phyloP scores from a whole-genome alignment of 2,329 filamentous ascomycete species.

The Nakataea oryzae region DNA sequence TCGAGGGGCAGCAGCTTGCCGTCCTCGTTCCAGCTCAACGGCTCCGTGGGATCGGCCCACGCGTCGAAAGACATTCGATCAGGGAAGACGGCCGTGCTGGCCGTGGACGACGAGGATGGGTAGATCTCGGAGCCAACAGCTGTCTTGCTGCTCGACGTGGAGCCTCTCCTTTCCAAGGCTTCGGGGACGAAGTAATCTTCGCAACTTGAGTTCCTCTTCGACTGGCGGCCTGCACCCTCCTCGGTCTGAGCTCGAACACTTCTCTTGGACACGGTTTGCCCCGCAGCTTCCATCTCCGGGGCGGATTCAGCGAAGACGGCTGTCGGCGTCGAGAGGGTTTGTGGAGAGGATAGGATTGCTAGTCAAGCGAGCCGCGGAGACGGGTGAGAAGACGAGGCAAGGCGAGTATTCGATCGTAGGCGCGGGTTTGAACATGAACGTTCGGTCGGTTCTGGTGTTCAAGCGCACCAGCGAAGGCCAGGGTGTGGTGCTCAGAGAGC shows the following conservation, averaged over 20 bases:
- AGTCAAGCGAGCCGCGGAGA: not conserved
- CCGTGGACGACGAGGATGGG: not conserved
- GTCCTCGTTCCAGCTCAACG: constrained; percentile 2
- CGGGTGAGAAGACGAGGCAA: not conserved
- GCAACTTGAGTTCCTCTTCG: constrained; percentile 1
- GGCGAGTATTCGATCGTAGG: not conserved
- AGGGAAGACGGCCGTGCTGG: not conserved
- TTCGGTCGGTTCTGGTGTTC: not conserved
- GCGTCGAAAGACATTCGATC: not conserved
- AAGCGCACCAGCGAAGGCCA: not conserved
- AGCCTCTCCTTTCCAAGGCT: not conserved
- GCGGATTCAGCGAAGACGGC: not conserved
- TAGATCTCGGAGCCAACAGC: not conserved
- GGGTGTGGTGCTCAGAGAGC: constrained; percentile 1
- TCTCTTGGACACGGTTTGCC: constrained; percentile 10
- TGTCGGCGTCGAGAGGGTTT: not conserved
- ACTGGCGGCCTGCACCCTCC: constrained; percentile 3
- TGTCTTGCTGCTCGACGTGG: not conserved
- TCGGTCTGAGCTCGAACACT: constrained; percentile 9
- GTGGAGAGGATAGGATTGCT: not conserved
- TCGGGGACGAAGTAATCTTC: not conserved
- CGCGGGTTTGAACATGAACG: not conserved
- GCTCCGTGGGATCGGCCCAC: constrained; percentile 3
- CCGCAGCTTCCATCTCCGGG: constrained; percentile 3
- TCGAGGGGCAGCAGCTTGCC: not conserved